Base-by-base conservation (phyloP, 257 asterid genomes). In the Solanum medicagineum region DNA sequence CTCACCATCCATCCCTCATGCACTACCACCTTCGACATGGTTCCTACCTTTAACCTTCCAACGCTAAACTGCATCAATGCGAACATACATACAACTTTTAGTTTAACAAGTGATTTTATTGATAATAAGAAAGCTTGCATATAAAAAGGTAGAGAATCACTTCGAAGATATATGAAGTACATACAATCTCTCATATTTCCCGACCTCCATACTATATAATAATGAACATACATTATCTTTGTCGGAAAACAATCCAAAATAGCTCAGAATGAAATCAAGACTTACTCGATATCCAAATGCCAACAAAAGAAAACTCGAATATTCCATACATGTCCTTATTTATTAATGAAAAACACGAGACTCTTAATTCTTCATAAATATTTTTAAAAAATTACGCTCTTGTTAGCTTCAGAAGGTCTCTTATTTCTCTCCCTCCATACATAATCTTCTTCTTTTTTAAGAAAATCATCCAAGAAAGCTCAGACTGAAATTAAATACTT, bases 1-100 rank as follows among this genome's bases (percentile, higher is more conserved):
- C 99, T 92, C 92, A 94, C 99, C 97, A 94, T 90, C 99, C 98
- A 94, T 86, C 99, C 99, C 88, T 95, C 99, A 81, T 94, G 92
- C 54, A 95, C 93, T 87, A 92, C 97, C 90, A 92, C 97, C 90
- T 90, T 94, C 83, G 95, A 88, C 99, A 95, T 94, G n/a, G 3
- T 17, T 53, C 44, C 22, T 2, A 79, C 47, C 83, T 77, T 77
- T 73, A 49, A 4, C 44, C 44, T 24, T 47, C 42, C 14, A 22
- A 45, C 81, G 62, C 62, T 75, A 24, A 47, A 49, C 82, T 75
- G 59, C 62, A 75, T 42, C 15, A 24, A 24, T 24, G 24, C 59
- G 5, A 75, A 75, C 62, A 68, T 54, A 54, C 59, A 54, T 22
- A 47, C 14, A 49, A 42, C 13, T 49, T 9, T 49, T 45, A 10